Evolutionary conservation across 2,329 filamentous ascomycete genomes (phyloP), one percentile per base, ranked within the genome.

Genomic region (Alternaria ethzedia): DNA sequence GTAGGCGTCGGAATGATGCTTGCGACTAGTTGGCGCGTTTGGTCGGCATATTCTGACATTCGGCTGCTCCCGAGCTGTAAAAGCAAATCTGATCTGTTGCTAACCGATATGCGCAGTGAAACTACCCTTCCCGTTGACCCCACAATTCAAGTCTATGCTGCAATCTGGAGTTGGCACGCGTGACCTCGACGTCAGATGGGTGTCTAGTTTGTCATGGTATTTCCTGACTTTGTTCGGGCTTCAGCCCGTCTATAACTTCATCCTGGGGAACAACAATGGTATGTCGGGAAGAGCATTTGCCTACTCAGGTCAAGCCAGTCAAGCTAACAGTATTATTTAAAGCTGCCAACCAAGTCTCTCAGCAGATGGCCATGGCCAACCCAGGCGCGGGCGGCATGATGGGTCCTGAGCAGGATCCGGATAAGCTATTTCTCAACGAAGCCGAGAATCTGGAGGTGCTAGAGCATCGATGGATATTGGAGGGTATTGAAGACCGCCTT

Each of bases 111-210:
- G 43, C 23, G 65, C 71, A 89, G 94, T 99, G 88, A 97, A 97
- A 89, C 83, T 99, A 25, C 96, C 96, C 0, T 99, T 99, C 81
- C 96, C 96, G 4, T 87, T 99, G 70, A 99, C 96, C 30, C 94
- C 97, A 81, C 96, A 97, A 80, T 99, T 99, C 87, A 99, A 99
- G 86, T 96, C 93, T 71, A 99, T 99, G 96, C 86, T 99, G 57
- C 96, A 99, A 83, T 95, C 95, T 45, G 96, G 96, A 74, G 95
- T 99, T 47, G 94, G 94, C 68, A 99, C 96, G 25, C 91, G 90
- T 75, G 96, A 99, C 79, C 90, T 99, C 83, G 96, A 99, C 78
- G 96, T 97, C 11, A 88, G 95, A 81, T 99, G 96, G 96, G 97
- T 99, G 82, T 97, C 94, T 1, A 97, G 94, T 81, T 90, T 99